Conservation (phyloP, 345 rosid species). For the Geranium brycei region DNA sequence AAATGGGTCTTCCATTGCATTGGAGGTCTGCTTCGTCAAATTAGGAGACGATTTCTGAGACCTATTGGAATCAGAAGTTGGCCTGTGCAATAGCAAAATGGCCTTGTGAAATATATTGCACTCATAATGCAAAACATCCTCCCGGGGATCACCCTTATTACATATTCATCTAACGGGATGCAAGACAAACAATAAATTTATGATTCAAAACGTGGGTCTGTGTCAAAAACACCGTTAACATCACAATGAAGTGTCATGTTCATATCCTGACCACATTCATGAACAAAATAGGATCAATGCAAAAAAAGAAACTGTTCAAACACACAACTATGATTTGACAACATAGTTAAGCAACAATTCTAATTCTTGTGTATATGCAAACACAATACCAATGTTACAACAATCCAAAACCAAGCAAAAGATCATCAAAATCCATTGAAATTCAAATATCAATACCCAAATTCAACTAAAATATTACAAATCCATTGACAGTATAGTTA, state of each 20-base stretch:
- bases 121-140: too few species aligned
- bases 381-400: too few species aligned
- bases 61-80: slow-evolving; percentile 8
- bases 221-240: not conserved
- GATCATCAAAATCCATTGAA: slow-evolving; percentile 41
- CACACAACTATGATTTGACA: not conserved
- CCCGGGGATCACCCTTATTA: too few species aligned
- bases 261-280: not conserved
- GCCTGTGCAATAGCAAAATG: slow-evolving; percentile 8
- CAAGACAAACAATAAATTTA: too few species aligned
- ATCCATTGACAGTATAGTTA: too few species aligned
- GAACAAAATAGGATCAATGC: not conserved
- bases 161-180: too few species aligned
- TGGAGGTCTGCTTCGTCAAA: slow-evolving; percentile 1
- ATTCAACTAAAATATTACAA: not conserved
- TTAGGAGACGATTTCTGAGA: slow-evolving; percentile 11
- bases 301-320: not conserved
- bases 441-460: too few species aligned
- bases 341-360: too few species aligned
- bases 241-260: not conserved
- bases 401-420: slow-evolving; percentile 55
- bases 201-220: too few species aligned
- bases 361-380: too few species aligned
- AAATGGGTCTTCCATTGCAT: slow-evolving; percentile 11
- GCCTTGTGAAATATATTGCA: too few species aligned